Conservation (phyloP, 371 early-diverging fungal species). For the Parasitella parasitica region DNA sequence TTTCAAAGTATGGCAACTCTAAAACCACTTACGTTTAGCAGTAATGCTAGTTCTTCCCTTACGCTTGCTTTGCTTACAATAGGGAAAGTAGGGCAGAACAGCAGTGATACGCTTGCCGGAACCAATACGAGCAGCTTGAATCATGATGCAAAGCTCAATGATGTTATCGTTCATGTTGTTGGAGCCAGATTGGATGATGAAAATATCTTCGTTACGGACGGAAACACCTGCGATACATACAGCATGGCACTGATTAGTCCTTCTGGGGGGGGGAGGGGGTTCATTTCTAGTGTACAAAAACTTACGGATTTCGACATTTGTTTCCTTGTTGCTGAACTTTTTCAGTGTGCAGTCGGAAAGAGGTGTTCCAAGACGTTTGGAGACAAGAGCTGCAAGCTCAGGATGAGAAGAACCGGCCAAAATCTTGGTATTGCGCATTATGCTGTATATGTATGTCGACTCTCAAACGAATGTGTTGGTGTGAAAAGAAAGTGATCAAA, state of each 20-base stretch:
- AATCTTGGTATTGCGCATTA: slow-evolving; percentile 87
- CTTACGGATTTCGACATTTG: slow-evolving; percentile 62
- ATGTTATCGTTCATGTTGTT: slow-evolving; percentile 90
- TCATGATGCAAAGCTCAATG: slow-evolving; percentile 96
- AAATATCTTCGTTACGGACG: slow-evolving; percentile 95
- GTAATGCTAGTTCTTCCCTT: slow-evolving; percentile 96
- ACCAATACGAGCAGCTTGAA: slow-evolving; percentile 90
- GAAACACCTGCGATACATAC: slow-evolving; percentile 72
- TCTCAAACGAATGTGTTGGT: too few relatives aligned
- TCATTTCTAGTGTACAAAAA: neutral
- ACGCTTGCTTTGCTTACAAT: slow-evolving; percentile 96
- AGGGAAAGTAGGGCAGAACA: slow-evolving; percentile 95
- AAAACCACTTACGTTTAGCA: slow-evolving; percentile 74
- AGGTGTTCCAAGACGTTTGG: slow-evolving; percentile 78
- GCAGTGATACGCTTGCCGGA: slow-evolving; percentile 88
- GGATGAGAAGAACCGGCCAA: slow-evolving; percentile 95
- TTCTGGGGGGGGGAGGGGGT: too few relatives aligned
- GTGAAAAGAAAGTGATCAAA: too few relatives aligned
- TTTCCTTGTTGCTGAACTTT: slow-evolving; percentile 79
- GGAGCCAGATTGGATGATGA: slow-evolving; percentile 93
- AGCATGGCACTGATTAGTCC: neutral
- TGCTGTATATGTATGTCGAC: too few relatives aligned
- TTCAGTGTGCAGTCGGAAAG: slow-evolving; percentile 73
- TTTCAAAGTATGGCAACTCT: neutral
- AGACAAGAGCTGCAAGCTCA: slow-evolving; percentile 80